phyloP scores from a whole-genome alignment of 2,329 filamentous ascomycete genomes.

The Aureobasidium sp. region DNA sequence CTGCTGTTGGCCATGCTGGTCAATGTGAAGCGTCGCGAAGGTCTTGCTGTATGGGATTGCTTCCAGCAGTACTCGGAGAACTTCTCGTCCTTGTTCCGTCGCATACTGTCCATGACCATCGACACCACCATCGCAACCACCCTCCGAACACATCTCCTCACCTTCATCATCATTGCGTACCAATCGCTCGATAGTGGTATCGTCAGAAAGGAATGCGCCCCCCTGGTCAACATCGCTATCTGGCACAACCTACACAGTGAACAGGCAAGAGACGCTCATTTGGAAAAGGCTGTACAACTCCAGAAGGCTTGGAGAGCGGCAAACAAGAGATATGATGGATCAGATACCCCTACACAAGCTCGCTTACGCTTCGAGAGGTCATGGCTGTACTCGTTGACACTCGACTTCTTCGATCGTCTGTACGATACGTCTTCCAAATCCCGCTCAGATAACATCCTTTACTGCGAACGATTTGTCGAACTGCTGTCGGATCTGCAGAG shows the following conservation, averaged over 20 bases:
- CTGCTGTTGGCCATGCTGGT: conserved; percentile 77
- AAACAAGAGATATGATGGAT: conserved; percentile 77
- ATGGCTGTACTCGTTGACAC: conserved; percentile 80
- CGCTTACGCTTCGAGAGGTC: conserved; percentile 83
- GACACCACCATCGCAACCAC: conserved; percentile 38
- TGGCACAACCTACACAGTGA: conserved; percentile 91
- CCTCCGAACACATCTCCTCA: conserved; percentile 70
- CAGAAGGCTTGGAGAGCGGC: conserved; percentile 88
- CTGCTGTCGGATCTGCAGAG: conserved; percentile 86
- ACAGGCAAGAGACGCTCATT: conserved; percentile 60
- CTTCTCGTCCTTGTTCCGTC: conserved; percentile 84
- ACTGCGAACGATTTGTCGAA: conserved; percentile 90
- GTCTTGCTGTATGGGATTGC: conserved; percentile 75
- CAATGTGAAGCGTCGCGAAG: conserved; percentile 82
- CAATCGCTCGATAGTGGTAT: conserved; percentile 85
- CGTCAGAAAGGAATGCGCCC: conserved; percentile 92
- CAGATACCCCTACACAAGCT: conserved; percentile 71
- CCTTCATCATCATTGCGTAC: conserved; percentile 85
- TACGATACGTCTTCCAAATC: conserved; percentile 44
- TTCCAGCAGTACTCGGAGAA: conserved; percentile 72
- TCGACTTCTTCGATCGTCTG: conserved; percentile 73
- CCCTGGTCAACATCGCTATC: conserved; percentile 86
- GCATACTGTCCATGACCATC: conserved; percentile 78
- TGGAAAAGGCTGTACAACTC: conserved; percentile 67
- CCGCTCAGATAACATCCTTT: conserved; percentile 55